Evolutionary conservation across 352 stramenopile species (phyloP).

Genomic region (Globisporangium polare): DNA sequence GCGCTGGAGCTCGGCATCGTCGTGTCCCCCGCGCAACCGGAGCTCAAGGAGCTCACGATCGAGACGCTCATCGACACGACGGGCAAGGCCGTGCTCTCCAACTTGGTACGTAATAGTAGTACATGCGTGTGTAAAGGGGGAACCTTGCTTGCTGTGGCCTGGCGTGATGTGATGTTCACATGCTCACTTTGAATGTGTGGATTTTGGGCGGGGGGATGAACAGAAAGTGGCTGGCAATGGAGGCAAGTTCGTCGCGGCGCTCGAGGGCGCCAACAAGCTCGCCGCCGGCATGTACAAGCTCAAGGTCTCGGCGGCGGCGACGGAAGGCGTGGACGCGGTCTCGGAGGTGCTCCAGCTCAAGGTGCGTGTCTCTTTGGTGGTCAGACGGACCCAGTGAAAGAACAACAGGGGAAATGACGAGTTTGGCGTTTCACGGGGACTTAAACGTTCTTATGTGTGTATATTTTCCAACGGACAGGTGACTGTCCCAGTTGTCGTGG

Average conservation of each 20-base stretch:
- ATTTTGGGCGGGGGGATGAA: not conserved
- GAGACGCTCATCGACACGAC: constrained; percentile 70
- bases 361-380: constrained; percentile 13
- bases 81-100: constrained; percentile 47
- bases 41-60: constrained; percentile 54
- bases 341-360: constrained; percentile 72
- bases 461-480: constrained; percentile 20
- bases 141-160: not conserved
- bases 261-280: constrained; percentile 42
- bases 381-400: constrained; percentile 4
- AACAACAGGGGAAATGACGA: not conserved
- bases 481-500: constrained; percentile 60
- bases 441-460: not conserved
- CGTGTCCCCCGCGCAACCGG: constrained; percentile 47
- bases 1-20: constrained; percentile 49
- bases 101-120: constrained; percentile 34
- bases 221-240: constrained; percentile 66
- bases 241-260: constrained; percentile 46
- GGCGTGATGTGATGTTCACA: not conserved
- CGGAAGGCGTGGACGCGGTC: constrained; percentile 31
- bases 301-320: constrained; percentile 47
- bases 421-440: not conserved
- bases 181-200: not conserved
- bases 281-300: constrained; percentile 77
- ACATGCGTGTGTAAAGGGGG: not conserved